phyloP scores from a whole-genome alignment of 129 eudicot species.

The Chrysanthemum makinoi region DNA sequence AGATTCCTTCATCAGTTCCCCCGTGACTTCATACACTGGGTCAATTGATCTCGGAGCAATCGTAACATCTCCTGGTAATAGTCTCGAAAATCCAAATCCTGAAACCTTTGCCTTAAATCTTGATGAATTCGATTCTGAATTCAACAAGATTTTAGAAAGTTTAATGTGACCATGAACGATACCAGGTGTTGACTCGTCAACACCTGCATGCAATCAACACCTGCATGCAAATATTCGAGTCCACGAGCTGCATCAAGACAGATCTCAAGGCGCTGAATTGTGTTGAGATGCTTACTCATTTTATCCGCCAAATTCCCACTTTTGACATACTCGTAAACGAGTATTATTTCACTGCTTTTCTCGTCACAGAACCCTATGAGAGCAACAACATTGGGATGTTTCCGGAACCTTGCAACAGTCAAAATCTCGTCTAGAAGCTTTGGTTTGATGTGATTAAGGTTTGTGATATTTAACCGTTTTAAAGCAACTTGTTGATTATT shows the following conservation, averaged over 20 bases:
- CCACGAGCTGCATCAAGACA: constrained; percentile 45
- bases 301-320: constrained; percentile 33
- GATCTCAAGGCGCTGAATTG: constrained; percentile 37
- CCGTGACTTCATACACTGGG: constrained; percentile 13
- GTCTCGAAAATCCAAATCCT: constrained; percentile 33
- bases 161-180: constrained; percentile 29
- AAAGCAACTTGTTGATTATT: constrained; percentile 28
- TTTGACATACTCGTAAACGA: constrained; percentile 29
- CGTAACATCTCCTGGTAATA: constrained; percentile 34
- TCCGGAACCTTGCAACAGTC: constrained; percentile 14
- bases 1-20: constrained; percentile 22
- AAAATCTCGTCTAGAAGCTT: constrained; percentile 32
- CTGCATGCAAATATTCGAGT: constrained; percentile 29
- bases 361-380: constrained; percentile 34
- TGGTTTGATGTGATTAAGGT: constrained; percentile 32
- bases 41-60: constrained; percentile 17
- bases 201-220: constrained; percentile 27
- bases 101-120: constrained; percentile 33
- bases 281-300: constrained; percentile 32
- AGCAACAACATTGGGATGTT: constrained; percentile 37
- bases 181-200: constrained; percentile 9
- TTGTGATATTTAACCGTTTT: constrained; percentile 34
- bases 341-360: constrained; percentile 29
- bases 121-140: constrained; percentile 12
- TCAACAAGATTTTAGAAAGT: constrained; percentile 32